Evolutionary conservation across 345 rosid species (phyloP).

Genomic region (Schrenkiella parvula): DNA sequence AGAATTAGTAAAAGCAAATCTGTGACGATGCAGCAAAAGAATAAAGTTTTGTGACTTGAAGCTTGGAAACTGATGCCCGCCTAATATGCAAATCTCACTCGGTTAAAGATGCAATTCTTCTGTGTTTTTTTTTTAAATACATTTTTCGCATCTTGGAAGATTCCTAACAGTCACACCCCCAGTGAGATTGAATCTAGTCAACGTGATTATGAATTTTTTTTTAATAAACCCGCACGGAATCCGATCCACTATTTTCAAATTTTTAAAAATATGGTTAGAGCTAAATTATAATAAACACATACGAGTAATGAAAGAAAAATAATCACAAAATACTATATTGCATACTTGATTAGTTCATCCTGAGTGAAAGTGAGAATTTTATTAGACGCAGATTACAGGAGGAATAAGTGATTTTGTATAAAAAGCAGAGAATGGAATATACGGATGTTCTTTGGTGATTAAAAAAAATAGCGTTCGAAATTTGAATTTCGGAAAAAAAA

Average conservation of each 20-base stretch:
- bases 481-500: constrained; percentile 32
- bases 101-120: not conserved
- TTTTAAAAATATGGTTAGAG: not conserved
- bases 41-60: constrained; percentile 4
- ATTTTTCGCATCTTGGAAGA: constrained; percentile 5
- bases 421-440: not conserved
- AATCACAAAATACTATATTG: too few relatives aligned
- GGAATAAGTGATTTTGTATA: not conserved
- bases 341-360: too few relatives aligned
- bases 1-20: not conserved
- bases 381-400: not conserved
- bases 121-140: not conserved
- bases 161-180: constrained; percentile 10
- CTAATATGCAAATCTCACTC: constrained; percentile 10
- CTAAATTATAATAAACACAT: not conserved
- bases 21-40: not conserved
- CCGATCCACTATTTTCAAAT: not conserved
- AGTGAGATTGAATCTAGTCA: constrained; percentile 21
- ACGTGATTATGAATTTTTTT: not conserved
- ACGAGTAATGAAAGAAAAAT: too few relatives aligned
- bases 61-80: not conserved
- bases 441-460: not conserved
- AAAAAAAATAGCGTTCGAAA: constrained; percentile 1
- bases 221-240: constrained; percentile 14
- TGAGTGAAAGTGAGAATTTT: too few relatives aligned